These are phyloP conservation scores for Heterobasidion parviporum DNA, from an alignment of 1,284 basidiomycete species.

Conservation along the genomic window DNA sequence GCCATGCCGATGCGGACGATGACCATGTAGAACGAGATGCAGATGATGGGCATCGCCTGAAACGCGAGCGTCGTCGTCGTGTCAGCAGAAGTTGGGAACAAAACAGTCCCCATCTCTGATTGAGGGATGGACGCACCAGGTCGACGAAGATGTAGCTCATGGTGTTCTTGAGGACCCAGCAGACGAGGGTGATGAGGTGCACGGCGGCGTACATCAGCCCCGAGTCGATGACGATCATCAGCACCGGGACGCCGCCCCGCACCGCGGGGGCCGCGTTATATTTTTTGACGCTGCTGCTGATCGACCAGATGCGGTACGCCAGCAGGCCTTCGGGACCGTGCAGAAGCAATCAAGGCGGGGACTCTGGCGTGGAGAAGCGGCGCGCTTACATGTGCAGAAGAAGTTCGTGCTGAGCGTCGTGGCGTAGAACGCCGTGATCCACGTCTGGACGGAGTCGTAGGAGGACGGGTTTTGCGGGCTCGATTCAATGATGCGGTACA, in stretches of 20 bases:
- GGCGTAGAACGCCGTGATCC: conserved; percentile 8
- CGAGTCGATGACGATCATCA: conserved; percentile 1
- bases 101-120: not conserved
- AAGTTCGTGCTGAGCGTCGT: conserved; percentile 9
- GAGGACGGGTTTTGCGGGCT: not conserved
- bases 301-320: conserved; percentile 6
- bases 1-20: conserved; percentile 2
- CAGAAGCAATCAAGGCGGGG: not conserved
- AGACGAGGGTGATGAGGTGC: not conserved
- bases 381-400: conserved; percentile 5
- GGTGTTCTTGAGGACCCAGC: not conserved
- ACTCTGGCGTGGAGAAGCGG: too few relatives aligned
- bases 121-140: not conserved
- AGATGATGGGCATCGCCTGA: conserved; percentile 1
- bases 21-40: conserved; percentile 5
- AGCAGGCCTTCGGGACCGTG: conserved; percentile 1
- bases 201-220: not conserved
- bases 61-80: not conserved
- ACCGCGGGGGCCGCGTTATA: not conserved
- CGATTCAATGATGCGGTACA: conserved; percentile 3
- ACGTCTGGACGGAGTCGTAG: conserved; percentile 3
- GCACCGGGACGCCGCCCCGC: not conserved
- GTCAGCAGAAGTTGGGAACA: too few relatives aligned
- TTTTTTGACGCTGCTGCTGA: conserved; percentile 2
- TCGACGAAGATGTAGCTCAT: not conserved